These are phyloP conservation scores for Ascochyta viciae-villosae DNA, from an alignment of 2,329 filamentous ascomycete genomes.

Conservation along the genomic window DNA sequence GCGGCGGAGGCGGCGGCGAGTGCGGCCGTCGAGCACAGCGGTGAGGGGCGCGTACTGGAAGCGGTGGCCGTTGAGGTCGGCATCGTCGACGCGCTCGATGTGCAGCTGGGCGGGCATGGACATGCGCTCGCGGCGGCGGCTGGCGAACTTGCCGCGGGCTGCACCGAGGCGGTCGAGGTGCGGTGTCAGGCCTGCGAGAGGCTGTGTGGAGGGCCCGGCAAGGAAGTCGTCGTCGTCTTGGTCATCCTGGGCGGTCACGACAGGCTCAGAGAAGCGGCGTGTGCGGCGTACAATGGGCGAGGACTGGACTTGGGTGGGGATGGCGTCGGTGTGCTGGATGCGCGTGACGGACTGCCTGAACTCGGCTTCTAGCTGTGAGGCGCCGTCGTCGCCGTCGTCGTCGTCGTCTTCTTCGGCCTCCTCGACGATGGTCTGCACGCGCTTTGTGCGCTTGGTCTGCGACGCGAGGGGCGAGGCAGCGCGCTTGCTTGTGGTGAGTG, in stretches of 20 bases:
- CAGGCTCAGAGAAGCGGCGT: constrained; percentile 48
- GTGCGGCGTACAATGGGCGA: constrained; percentile 28
- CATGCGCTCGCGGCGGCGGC: constrained; percentile 40
- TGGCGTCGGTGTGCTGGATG: constrained; percentile 27
- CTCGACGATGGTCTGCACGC: constrained; percentile 27
- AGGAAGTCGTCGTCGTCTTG: constrained; percentile 27
- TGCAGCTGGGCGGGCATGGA: constrained; percentile 47
- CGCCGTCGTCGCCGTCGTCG: constrained; percentile 27
- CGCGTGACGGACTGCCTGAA: constrained; percentile 39
- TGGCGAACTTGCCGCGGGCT: constrained; percentile 33
- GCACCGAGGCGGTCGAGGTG: constrained; percentile 42
- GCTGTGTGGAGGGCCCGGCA: constrained; percentile 33
- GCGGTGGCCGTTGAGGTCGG: constrained; percentile 26
- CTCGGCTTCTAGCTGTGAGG: constrained; percentile 42
- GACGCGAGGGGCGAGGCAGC: constrained; percentile 38
- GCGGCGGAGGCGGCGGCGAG: constrained; percentile 49
- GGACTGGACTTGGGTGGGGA: constrained; percentile 20
- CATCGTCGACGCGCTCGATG: constrained; percentile 35
- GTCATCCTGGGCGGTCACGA: constrained; percentile 28
- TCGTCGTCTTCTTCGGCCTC: constrained; percentile 27
- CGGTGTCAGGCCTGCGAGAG: constrained; percentile 39
- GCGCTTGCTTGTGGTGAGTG: constrained; percentile 31
- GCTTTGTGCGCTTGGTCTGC: constrained; percentile 45
- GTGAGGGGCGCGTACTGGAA: constrained; percentile 47
- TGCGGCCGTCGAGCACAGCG: constrained; percentile 42